Base-by-base conservation (phyloP, 2,329 filamentous ascomycete species). In the Stagonosporopsis vannaccii region DNA sequence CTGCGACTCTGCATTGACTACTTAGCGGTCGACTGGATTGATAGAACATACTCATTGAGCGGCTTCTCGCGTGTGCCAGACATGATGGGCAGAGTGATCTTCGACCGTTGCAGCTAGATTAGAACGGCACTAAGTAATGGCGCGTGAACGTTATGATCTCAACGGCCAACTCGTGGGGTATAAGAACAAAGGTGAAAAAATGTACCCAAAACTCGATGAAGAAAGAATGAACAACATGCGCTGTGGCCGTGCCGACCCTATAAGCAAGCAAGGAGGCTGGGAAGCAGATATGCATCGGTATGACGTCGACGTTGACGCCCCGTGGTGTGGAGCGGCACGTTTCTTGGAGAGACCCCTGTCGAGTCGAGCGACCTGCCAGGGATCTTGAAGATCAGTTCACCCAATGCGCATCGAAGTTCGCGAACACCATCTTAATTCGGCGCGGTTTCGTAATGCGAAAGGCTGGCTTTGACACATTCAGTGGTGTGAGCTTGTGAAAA, bases 251-350 rank as follows among this genome's bases (percentile, higher is more conserved):
- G 65, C 56, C 53, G 33, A 45, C 51, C 53, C 66, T 63, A 65
- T 65, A 62, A 67, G 56, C 59, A 62, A 59, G 60, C 43, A 56
- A 58, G 59, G 61, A 65, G 67, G 65, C 62, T 65, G 70, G 69
- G 69, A 7, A 61, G 43, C 28, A 48, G 35, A 48, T 53, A 51
- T 50, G 59, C 58, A 60, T 37, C 39, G 60, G 23, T 60, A 71
- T 73, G 70, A 73, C 70, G 69, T 73, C 58, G 61, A 69, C 63
- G 65, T 70, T 67, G 66, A 66, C 59, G 61, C 59, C 60, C 59
- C 51, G 54, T 61, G 62, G 53, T 56, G 53, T 58, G 57, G 59
- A 51, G 41, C 60, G 58, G 60, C 64, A 62, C 60, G 60, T 57
- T 64, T 61, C 62, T 63, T 65, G 59, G 55, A 60, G 58, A 62